Percentiles rank a stretch among this genome's conserved stretches.
Evolutionary conservation across 768 basidiomycete genomes (phyloP).

Genomic region (Ephemerocybe angulata): DNA sequence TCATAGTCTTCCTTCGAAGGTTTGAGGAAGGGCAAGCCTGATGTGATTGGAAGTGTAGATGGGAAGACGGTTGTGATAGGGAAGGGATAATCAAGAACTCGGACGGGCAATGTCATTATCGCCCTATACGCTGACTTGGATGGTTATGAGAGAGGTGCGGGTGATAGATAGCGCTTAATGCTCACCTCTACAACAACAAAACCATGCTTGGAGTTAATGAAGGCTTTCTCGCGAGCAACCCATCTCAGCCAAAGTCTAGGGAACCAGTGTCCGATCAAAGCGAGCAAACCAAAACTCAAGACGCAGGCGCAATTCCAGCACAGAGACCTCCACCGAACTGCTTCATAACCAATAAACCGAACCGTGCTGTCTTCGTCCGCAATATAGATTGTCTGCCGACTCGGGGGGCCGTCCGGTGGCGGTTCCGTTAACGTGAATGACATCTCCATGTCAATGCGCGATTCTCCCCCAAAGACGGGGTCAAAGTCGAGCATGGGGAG

Average conservation of each 20-base stretch:
- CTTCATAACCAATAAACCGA: conserved; percentile 83
- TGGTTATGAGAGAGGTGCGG: conserved; percentile 17
- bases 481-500: conserved; percentile 72
- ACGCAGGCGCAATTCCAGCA: conserved; percentile 73
- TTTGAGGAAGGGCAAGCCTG: conserved; percentile 27
- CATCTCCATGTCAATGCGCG: conserved; percentile 77
- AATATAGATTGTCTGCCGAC: conserved; percentile 81
- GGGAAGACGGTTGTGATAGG: conserved; percentile 80
- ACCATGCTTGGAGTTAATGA: conserved; percentile 63
- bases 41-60: conserved; percentile 23
- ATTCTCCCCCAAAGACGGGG: conserved; percentile 79
- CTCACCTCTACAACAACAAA: conserved; percentile 90
- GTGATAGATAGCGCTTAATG: background rate
- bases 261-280: conserved; percentile 89
- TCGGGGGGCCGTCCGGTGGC: conserved; percentile 80
- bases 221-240: conserved; percentile 80
- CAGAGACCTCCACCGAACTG: conserved; percentile 54
- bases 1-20: conserved; percentile 28
- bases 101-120: conserved; percentile 71
- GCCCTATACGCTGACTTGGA: conserved; percentile 81
- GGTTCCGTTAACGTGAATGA: conserved; percentile 57
- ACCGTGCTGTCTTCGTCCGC: conserved; percentile 88
- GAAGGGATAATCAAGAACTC: conserved; percentile 69
- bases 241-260: conserved; percentile 88
- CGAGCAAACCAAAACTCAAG: conserved; percentile 66